A percentile compares a stretch with the other conserved stretches of the same genome.
These are phyloP conservation scores for Fragaria vesca DNA, from an alignment of 306 rosid species.

Conservation along the genomic window DNA sequence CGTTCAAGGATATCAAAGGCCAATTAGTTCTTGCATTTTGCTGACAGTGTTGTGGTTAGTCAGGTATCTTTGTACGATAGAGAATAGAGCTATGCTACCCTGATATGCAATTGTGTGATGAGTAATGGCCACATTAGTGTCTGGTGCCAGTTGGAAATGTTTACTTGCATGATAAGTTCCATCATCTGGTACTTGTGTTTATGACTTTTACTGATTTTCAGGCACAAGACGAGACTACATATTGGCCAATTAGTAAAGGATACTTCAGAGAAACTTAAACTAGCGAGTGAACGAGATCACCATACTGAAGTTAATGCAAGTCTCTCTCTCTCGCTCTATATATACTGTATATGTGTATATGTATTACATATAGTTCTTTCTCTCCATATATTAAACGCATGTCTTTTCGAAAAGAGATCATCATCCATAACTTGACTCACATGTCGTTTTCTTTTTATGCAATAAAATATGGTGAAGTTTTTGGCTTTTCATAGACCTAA, in stretches of 20 bases:
- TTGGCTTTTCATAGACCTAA: neutral
- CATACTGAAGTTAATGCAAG: conserved; percentile 66
- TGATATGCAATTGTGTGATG: neutral
- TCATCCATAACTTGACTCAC: neutral
- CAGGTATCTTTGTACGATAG: neutral
- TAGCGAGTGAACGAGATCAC: conserved; percentile 93
- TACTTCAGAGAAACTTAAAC: conserved; percentile 86
- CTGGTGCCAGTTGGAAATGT: neutral
- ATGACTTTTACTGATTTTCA: conserved; percentile 35
- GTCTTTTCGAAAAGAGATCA: too few species aligned
- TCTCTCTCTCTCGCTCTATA: neutral
- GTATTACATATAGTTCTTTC: neutral
- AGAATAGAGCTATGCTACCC: neutral
- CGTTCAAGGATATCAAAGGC: neutral
- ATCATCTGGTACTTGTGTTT: neutral
- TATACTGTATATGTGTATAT: neutral
- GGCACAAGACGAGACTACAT: conserved; percentile 89
- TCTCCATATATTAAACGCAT: neutral
- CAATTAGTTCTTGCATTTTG: neutral
- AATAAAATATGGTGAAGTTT: neutral
- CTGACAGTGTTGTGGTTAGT: neutral
- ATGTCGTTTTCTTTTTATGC: neutral
- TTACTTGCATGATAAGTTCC: neutral
- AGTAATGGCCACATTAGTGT: neutral
- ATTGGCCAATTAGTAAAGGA: conserved; percentile 96